Base-by-base conservation (phyloP, 2,329 filamentous ascomycete species). In the Ophiostoma populinum region DNA sequence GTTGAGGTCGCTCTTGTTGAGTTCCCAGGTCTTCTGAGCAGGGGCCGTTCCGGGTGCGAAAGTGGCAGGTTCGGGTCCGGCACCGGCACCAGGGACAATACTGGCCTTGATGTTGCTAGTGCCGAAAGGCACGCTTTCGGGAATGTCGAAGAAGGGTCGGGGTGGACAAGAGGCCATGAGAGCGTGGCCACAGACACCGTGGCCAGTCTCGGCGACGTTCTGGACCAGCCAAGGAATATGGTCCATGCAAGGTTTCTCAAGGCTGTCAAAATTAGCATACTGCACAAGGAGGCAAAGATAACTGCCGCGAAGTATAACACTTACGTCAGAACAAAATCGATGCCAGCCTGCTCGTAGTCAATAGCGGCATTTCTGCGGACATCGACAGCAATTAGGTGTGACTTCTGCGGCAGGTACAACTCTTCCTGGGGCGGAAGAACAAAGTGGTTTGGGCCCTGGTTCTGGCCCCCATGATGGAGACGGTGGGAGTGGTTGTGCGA, bases 91-190 rank as follows among this genome's bases (percentile, higher is more conserved):
- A 6, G 30, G 39, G 7, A 31, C 34, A 12, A 29, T 24, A 3
- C 24, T 39, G 16, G 24, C 37, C 31, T 34, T 56, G 40, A 51
- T 50, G 41, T 62, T 55, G 34, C 48, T 49, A 36, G 56, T 55
- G 18, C 67, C 67, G 47, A 73, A 74, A 1, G 67, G 66, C 19
- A 65, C 58, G 9, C 67, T 60, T 27, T 55, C 46, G 34, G 57
- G 59, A 39, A 66, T 49, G 36, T 68, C 61, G 34, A 58, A 48
- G 39, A 67, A 65, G 3, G 66, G 62, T 43, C 75, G 70, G 5
- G 86, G 82, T 31, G 87, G 86, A 51, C 82, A 92, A 12, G 80
- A 80, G 12, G 82, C 80, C 87, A 95, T 95, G 45, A 95, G 63
- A 5, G 82, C 86, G 54, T 98, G 90, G 26, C 87, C 90, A 44